phyloP scores from a whole-genome alignment of 306 rosid species.

The Trifolium dubium region DNA sequence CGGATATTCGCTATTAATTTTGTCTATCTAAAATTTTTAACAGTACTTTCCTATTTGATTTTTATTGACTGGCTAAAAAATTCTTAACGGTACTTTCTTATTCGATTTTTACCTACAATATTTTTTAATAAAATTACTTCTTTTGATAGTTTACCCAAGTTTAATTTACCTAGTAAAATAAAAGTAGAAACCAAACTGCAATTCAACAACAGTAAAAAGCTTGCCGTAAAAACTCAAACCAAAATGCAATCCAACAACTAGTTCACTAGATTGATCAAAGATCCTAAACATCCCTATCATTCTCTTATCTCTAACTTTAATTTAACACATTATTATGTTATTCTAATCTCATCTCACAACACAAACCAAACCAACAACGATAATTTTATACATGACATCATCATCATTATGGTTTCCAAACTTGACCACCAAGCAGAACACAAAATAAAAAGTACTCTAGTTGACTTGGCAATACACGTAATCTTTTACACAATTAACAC shows the following conservation, averaged over 20 bases:
- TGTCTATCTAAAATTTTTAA: no score
- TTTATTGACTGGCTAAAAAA: no score
- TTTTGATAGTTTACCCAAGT: no score
- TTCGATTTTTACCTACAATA: no score
- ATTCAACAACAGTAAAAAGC: no score
- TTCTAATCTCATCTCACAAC: neutral
- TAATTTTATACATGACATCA: neutral
- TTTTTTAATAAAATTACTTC: no score
- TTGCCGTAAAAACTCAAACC: neutral
- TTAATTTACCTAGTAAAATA: no score
- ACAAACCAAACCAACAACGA: neutral
- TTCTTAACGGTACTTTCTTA: no score
- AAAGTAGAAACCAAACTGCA: no score
- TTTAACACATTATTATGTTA: neutral
- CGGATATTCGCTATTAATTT: no score
- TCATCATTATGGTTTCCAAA: constrained; percentile 27
- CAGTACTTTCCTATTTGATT: no score
- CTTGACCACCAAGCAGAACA: constrained; percentile 43
- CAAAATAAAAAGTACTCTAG: neutral
- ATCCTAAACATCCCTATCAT: neutral
- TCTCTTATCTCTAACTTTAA: neutral
- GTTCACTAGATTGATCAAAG: neutral
- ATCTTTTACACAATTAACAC: neutral
- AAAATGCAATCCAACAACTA: neutral
- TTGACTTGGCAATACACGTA: constrained; percentile 32